Base-by-base conservation (phyloP, 345 rosid species). In the Citrus australasica region DNA sequence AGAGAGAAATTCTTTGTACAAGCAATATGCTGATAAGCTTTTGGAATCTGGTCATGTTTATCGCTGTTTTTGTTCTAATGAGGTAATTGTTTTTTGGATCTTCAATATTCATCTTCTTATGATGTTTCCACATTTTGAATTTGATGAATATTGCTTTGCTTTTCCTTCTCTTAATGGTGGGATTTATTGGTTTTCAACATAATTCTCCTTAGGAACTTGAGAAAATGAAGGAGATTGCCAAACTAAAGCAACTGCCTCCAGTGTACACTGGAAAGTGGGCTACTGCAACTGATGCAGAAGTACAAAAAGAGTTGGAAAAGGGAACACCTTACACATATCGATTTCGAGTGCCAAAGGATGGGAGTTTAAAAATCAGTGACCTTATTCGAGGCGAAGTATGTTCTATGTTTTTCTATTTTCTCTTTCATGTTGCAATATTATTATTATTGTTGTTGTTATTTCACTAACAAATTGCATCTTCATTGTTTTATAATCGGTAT, bases 211-310 rank as follows among this genome's bases (percentile, higher is more conserved):
- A 94, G 98, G 99, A 95, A 78, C 99, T 95, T 82, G 98, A 92
- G 27, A 90, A 88, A 79, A 95, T 95, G 98, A 95, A 93, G 86
- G 94, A 92, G 78, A 87, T 83, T 79, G 94, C 92, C 14, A 90
- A 91, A 81, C 42, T 92, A 59, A 89, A 87, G 83, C 84, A 93
- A 17, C 79, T 92, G 83, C 96, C 99, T 84, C 98, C 98, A 0
- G 93, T 93, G 1, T 95, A 95, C 77, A 79, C 87, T 0, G 99
- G 98, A 25, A 92, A 87, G 82, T 95, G 99, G 99, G 93, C 98
- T 48, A 85, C 86, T 59, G 94, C 96, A 67, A 77, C 89, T 7
- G 88, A 87, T 84, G 88, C 82, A 76, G 90, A 93, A 82, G 85
- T 89, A 46, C 86, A 90, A 75, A 89, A 90, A 79, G 97, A 93